phyloP scores from a whole-genome alignment of 345 rosid genomes.

The Excoecaria agallocha region DNA sequence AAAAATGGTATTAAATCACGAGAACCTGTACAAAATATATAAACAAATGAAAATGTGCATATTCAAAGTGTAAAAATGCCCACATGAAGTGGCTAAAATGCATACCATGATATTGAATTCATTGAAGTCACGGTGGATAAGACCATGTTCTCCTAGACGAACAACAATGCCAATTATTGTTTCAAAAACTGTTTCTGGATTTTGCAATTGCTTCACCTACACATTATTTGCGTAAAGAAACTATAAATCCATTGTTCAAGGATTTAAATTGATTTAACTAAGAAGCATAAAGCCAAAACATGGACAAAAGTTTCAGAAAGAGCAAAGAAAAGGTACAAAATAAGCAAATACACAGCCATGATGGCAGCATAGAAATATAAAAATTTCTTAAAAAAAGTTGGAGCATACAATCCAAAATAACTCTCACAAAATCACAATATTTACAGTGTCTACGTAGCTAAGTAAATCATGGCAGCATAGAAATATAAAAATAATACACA shows the following conservation, averaged over 20 bases:
- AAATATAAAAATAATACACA: too few relatives aligned
- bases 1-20: background rate
- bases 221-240: constrained; percentile 47
- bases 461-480: too few relatives aligned
- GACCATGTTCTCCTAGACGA: constrained; percentile 88
- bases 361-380: too few relatives aligned
- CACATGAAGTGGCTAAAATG: background rate
- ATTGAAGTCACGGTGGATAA: constrained; percentile 92
- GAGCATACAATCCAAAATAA: too few relatives aligned
- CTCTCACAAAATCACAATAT: too few relatives aligned
- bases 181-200: constrained; percentile 73
- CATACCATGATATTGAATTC: constrained; percentile 96
- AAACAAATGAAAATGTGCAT: background rate
- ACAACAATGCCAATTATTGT: constrained; percentile 68
- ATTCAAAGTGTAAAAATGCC: background rate
- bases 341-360: too few relatives aligned
- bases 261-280: background rate
- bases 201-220: constrained; percentile 81
- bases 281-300: constrained; percentile 6
- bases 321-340: background rate
- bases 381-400: too few relatives aligned
- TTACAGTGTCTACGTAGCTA: too few relatives aligned
- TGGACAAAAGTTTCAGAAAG: background rate
- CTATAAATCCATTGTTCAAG: constrained; percentile 1
- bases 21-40: background rate